Conservation (phyloP, 768 basidiomycete genomes). For the Amanita exitialis region DNA sequence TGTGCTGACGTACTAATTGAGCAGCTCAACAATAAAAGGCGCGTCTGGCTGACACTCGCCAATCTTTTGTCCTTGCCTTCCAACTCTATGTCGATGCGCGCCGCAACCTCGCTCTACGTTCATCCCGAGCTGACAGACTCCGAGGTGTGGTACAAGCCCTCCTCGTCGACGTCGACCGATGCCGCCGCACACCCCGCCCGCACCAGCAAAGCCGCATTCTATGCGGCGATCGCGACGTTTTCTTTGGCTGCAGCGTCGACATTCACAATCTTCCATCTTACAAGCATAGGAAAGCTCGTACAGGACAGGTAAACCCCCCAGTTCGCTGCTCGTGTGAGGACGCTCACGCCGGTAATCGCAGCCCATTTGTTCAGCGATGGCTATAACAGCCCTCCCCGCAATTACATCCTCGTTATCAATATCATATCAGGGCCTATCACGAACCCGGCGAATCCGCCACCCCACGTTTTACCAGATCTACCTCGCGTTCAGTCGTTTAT, state of each 20-base stretch:
- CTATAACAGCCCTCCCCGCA: neutral
- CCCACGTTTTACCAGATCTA: neutral
- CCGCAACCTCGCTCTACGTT: constrained; percentile 25
- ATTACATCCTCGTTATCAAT: neutral
- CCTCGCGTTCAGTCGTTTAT: neutral
- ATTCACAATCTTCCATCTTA: constrained; percentile 21
- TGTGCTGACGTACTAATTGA: neutral
- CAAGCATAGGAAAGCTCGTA: constrained; percentile 16
- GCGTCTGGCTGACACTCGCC: neutral
- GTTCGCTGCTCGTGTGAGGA: neutral
- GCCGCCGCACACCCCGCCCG: neutral
- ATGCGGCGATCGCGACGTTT: constrained; percentile 20
- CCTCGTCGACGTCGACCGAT: neutral
- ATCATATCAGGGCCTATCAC: neutral
- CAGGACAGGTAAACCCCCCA: constrained; percentile 18
- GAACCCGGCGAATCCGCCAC: neutral
- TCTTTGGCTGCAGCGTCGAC: constrained; percentile 22
- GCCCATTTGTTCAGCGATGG: constrained; percentile 9
- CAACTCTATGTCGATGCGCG: constrained; percentile 22
- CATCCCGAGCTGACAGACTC: constrained; percentile 28
- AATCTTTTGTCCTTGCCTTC: neutral
- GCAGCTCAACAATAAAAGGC: neutral
- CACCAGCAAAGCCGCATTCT: constrained; percentile 12
- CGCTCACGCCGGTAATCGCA: neutral
- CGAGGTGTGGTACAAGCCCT: constrained; percentile 25